Conservation (phyloP, 768 basidiomycete genomes). For the Dendrothele bispora region DNA sequence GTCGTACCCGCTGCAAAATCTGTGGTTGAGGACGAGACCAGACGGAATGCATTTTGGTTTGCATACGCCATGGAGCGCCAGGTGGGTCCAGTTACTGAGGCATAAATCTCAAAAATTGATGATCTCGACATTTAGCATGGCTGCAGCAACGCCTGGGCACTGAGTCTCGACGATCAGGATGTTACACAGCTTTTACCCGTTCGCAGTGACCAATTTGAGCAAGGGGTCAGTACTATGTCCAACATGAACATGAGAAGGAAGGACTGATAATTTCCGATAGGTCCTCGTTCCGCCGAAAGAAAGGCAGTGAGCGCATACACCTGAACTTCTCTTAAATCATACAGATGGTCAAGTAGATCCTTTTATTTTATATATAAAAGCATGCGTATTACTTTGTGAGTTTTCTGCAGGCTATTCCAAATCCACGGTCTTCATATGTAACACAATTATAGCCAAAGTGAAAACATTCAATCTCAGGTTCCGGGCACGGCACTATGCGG, state of each 20-base stretch:
- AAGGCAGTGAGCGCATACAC: constrained; percentile 68
- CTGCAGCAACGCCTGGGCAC: constrained; percentile 69
- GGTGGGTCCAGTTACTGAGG: neutral
- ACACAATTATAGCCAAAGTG: constrained; percentile 31
- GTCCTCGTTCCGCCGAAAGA: constrained; percentile 47
- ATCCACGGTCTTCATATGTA: constrained; percentile 1
- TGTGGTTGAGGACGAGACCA: constrained; percentile 66
- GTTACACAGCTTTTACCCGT: constrained; percentile 71
- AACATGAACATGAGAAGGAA: constrained; percentile 62
- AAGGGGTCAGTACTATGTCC: constrained; percentile 46
- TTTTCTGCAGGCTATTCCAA: neutral
- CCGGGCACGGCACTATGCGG: constrained; percentile 56
- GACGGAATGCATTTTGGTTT: constrained; percentile 74
- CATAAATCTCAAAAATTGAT: neutral
- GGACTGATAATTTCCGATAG: constrained; percentile 41
- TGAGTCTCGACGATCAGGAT: constrained; percentile 71
- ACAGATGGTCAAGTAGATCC: constrained; percentile 66
- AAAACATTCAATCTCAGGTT: constrained; percentile 64
- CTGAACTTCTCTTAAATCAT: constrained; percentile 60
- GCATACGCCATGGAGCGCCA: constrained; percentile 70
- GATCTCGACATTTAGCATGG: constrained; percentile 60
- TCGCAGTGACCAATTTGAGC: constrained; percentile 56
- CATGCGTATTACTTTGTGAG: constrained; percentile 61
- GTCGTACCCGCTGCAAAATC: constrained; percentile 60
- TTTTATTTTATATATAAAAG: constrained; percentile 71